Evolutionary conservation across 2,329 filamentous ascomycete genomes (phyloP), one percentile per base, ranked within the genome.

Genomic region (Cordyceps cicadae): DNA sequence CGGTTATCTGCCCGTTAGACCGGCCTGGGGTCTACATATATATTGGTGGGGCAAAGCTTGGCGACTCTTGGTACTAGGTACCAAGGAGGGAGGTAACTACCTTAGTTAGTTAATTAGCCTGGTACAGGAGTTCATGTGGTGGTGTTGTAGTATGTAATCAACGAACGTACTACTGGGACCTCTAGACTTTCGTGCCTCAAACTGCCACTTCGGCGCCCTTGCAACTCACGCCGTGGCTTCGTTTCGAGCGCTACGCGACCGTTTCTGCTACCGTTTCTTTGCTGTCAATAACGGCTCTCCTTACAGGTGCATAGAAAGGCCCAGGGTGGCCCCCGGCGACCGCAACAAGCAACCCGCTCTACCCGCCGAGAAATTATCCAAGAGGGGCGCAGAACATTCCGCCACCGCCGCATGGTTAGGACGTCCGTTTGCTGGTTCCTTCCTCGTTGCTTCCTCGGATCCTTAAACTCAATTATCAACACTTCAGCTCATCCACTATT

Each of bases 331-430:
- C 19, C 29, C 34, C 48, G 21, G 19, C 48, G 46, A 41, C 56
- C 26, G 37, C 48, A 24, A 52, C 39, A 43, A 21, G 26, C 45
- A 45, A 45, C 24, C 56, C 24, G 56, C 37, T 34, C 32, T 37
- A 45, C 26, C 56, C 56, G 37, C 56, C 48, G 39, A 59, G 46
- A 45, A 59, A 32, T 52, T 50, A 52, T 43, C 24, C 34, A 39
- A 39, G 57, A 59, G 57, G 57, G 49, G 50, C 46, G 34, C 24
- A 46, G 48, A 17, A 45, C 46, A 45, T 51, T 5, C 48, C 56
- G n/a, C 26, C 48, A 45, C 37, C 41, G 41, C 24, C 26, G 34
- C 21, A 45, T n/a, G 39, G 51, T 19, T 32, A 8, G 26, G 24
- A 24, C 52, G 21, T 14, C 43, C 52, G 37, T 11, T 37, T 43